These are phyloP conservation scores for Apiospora aurea DNA, from an alignment of 2,329 filamentous ascomycete genomes.

Conservation along the genomic window DNA sequence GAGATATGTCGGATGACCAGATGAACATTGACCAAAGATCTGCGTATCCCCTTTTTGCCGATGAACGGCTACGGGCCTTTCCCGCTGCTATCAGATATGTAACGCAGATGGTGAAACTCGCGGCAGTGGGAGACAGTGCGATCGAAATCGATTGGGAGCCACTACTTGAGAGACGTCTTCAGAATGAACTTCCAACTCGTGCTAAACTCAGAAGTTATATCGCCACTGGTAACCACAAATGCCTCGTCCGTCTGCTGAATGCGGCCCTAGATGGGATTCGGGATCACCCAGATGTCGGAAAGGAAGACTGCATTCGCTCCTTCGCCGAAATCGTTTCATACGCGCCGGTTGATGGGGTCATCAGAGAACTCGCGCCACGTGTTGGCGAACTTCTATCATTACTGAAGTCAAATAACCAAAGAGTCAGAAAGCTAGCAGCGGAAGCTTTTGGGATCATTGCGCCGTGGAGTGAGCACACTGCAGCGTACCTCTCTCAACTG, in stretches of 20 bases:
- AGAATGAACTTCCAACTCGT: constrained; percentile 72
- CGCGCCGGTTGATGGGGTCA: constrained; percentile 41
- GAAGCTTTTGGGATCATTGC: constrained; percentile 78
- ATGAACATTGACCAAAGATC: constrained; percentile 50
- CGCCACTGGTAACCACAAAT: constrained; percentile 46
- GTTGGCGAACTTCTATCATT: constrained; percentile 62
- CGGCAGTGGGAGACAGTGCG: constrained; percentile 57
- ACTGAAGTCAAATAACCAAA: constrained; percentile 75
- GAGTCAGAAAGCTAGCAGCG: constrained; percentile 70
- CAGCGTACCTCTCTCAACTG: constrained; percentile 48
- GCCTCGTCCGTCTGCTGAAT: constrained; percentile 55
- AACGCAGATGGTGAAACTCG: constrained; percentile 59
- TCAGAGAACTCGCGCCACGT: constrained; percentile 49
- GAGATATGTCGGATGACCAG: constrained; percentile 36
- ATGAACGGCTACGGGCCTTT: constrained; percentile 62
- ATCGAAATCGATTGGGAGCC: constrained; percentile 86
- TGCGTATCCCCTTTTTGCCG: constrained; percentile 47
- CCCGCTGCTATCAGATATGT: constrained; percentile 75
- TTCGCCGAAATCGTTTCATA: constrained; percentile 40
- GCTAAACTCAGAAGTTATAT: constrained; percentile 64
- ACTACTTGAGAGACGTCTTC: constrained; percentile 75
- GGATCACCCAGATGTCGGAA: constrained; percentile 47
- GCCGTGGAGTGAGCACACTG: constrained; percentile 63
- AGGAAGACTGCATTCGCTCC: constrained; percentile 40
- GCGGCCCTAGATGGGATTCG: constrained; percentile 65